phyloP scores from a whole-genome alignment of 352 stramenopile genomes.

The Globisporangium splendens region DNA sequence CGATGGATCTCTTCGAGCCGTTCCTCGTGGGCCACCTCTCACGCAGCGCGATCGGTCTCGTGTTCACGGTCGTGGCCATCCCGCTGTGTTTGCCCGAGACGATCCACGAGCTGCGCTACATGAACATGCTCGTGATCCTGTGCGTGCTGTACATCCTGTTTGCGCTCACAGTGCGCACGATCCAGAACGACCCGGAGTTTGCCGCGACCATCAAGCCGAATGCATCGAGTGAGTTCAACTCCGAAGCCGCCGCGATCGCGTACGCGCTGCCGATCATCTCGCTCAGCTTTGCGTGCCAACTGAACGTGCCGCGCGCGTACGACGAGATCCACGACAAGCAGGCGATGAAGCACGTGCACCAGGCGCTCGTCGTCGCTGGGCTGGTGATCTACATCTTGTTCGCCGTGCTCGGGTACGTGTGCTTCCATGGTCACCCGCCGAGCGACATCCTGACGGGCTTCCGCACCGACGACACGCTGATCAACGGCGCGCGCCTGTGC shows the following conservation, averaged over 20 bases:
- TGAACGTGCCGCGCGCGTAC: slow-evolving; percentile 81
- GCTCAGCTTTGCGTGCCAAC: slow-evolving; percentile 76
- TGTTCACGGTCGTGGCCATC: slow-evolving; percentile 67
- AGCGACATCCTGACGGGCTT: slow-evolving; percentile 84
- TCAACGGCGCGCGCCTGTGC: slow-evolving; percentile 74
- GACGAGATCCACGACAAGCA: slow-evolving; percentile 72
- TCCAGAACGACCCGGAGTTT: slow-evolving; percentile 37
- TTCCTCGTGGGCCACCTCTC: slow-evolving; percentile 58
- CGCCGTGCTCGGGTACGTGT: slow-evolving; percentile 68
- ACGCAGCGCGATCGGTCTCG: slow-evolving; percentile 51
- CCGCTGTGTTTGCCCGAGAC: slow-evolving; percentile 80
- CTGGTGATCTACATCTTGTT: slow-evolving; percentile 64
- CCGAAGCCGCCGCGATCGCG: slow-evolving; percentile 51
- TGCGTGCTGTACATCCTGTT: slow-evolving; percentile 83
- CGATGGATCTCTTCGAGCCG: slow-evolving; percentile 81
- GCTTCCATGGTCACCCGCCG: slow-evolving; percentile 81
- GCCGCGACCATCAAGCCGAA: slow-evolving; percentile 38
- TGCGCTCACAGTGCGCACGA: slow-evolving; percentile 47
- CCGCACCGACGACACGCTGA: slow-evolving; percentile 54
- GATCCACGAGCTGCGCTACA: slow-evolving; percentile 78
- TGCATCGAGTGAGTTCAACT: slow-evolving; percentile 47
- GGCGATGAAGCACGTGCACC: slow-evolving; percentile 63
- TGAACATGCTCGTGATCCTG: slow-evolving; percentile 71
- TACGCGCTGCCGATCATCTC: slow-evolving; percentile 80
- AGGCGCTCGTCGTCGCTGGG: slow-evolving; percentile 50